Base-by-base conservation (phyloP, 2,329 filamentous ascomycete genomes). In the Trichoderma sp. region DNA sequence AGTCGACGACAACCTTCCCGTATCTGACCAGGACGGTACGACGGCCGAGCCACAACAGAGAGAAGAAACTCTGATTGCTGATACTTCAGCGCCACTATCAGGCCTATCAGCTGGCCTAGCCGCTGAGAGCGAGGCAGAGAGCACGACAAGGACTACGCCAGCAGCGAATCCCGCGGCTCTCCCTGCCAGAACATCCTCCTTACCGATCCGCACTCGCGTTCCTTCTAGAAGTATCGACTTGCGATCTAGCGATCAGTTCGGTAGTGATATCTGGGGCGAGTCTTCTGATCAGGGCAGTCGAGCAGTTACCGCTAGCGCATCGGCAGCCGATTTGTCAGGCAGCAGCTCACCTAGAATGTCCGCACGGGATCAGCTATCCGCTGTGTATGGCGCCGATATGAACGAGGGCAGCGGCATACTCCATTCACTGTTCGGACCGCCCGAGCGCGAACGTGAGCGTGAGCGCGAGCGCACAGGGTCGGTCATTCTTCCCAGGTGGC, bases 401-500 rank as follows among this genome's bases (percentile, higher is more conserved):
- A 56, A 59, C 22, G 61, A 68, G n/a, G 42, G 42, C 42, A 59
- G 64, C 25, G 60, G 64, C 25, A 54, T 67, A 34, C 68, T 37
- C 34, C 58, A 54, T 19, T 37, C 56, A 5, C 25, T 53, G 10
- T 34, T 37, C 22, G 39, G 50, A 5, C 34, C 56, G 15, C 27
- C 57, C 10, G 56, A 58, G 34, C 65, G 39, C 13, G 64, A 67
- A 15, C 45, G 35, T 32, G 52, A 54, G 13, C 58, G 58, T 19
- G 60, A 60, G n/a, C 64, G 35, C 8, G 54, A 67, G 13, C 42
- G 34, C 37, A 42, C 52, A 32, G 67, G 58, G 32, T 61, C 67
- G 19, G 82, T 91, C 70, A 79, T 85, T 19, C 80, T 93, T 48
- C 93, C 94, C 1, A 84, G 84, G 67, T 98, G 94, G 94, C 94